A percentile compares a stretch with the other conserved stretches of the same genome.
These are phyloP conservation scores for Penicillium antarcticum DNA, from an alignment of 495 filamentous ascomycete species.

Conservation along the genomic window DNA sequence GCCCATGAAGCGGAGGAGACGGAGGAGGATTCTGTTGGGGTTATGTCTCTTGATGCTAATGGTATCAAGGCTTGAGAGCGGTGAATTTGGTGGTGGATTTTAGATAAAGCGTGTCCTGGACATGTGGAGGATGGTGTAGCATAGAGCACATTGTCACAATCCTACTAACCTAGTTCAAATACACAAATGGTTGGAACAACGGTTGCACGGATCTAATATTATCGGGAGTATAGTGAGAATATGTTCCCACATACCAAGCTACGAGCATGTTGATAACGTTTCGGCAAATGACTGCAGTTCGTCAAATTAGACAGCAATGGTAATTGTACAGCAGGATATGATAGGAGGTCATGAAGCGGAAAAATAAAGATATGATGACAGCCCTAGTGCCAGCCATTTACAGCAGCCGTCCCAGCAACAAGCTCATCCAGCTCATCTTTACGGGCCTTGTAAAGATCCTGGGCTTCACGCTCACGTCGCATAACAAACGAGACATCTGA, in stretches of 20 bases:
- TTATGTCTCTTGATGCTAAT: not conserved
- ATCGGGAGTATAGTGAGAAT: too few relatives aligned
- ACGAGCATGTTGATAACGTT: too few relatives aligned
- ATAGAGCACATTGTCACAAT: not conserved
- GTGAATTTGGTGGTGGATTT: too few relatives aligned
- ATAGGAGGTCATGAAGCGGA: conserved; percentile 16
- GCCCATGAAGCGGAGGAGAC: not conserved
- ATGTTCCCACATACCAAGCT: too few relatives aligned
- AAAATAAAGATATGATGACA: not conserved
- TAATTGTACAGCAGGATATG: conserved; percentile 21
- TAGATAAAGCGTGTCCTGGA: not conserved
- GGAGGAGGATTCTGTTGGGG: not conserved
- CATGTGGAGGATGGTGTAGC: not conserved
- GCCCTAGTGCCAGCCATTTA: conserved; percentile 47
- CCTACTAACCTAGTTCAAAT: not conserved
- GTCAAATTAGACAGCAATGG: conserved; percentile 17
- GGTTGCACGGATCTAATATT: not conserved
- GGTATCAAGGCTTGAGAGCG: not conserved
- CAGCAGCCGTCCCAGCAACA: conserved; percentile 31
- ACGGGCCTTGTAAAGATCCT: conserved; percentile 73
- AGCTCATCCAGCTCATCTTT: conserved; percentile 76
- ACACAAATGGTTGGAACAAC: not conserved
- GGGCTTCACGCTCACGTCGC: conserved; percentile 82
- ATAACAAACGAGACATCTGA: conserved; percentile 82
- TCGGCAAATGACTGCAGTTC: not conserved